Evolutionary conservation across 2,329 filamentous ascomycete genomes (phyloP).

Genomic region (Rhynchosporium graminicola): DNA sequence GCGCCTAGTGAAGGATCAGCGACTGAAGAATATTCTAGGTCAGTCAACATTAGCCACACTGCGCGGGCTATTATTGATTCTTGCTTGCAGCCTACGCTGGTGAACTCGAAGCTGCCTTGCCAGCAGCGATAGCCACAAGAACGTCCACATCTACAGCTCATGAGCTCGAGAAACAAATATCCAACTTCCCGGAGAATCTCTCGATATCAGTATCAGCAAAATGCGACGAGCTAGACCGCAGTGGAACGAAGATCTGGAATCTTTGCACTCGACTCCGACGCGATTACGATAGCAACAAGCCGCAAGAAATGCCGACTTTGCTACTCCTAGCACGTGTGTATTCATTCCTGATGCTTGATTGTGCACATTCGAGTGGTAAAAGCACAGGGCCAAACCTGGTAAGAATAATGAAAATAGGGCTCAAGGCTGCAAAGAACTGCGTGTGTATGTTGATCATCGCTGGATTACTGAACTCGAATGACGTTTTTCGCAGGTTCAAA

Average conservation of each 20-base stretch:
- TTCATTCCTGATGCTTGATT: slow-evolving; percentile 68
- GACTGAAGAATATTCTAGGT: slow-evolving; percentile 41
- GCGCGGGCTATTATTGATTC: slow-evolving; percentile 23
- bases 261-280: slow-evolving; percentile 55
- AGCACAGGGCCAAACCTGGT: slow-evolving; percentile 45
- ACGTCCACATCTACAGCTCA: slow-evolving; percentile 38
- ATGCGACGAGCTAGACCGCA: slow-evolving; percentile 53
- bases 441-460: slow-evolving; percentile 50
- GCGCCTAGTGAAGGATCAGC: slow-evolving; percentile 39
- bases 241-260: slow-evolving; percentile 67
- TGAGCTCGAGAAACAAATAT: slow-evolving; percentile 47
- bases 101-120: slow-evolving; percentile 33
- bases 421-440: slow-evolving; percentile 66
- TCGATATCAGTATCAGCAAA: slow-evolving; percentile 38
- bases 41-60: slow-evolving; percentile 23
- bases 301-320: slow-evolving; percentile 29
- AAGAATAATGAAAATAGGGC: slow-evolving; percentile 64
- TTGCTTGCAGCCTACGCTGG: slow-evolving; percentile 32
- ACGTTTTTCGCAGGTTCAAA: slow-evolving; percentile 31
- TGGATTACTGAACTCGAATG: background rate
- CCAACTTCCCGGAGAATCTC: slow-evolving; percentile 40
- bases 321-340: slow-evolving; percentile 49
- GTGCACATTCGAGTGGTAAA: slow-evolving; percentile 47
- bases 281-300: slow-evolving; percentile 37
- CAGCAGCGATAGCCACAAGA: slow-evolving; percentile 26